Evolutionary conservation across 2,329 filamentous ascomycete genomes (phyloP).

Genomic region (Tolypocladium nubicola): DNA sequence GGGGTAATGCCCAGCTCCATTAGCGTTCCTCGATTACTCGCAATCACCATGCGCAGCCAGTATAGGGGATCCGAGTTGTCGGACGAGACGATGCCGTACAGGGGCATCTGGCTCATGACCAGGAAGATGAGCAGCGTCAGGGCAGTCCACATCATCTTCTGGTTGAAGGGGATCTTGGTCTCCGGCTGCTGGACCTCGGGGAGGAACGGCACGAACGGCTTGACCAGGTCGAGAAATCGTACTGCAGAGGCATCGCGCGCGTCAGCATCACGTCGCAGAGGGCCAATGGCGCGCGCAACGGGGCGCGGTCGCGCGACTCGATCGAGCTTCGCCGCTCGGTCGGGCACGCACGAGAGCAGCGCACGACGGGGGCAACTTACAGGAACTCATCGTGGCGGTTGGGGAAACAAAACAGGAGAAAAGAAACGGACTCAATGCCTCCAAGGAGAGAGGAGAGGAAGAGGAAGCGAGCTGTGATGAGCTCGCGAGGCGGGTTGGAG

Average conservation of each 20-base stretch:
- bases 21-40: conserved; percentile 91
- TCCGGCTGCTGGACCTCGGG: conserved; percentile 98
- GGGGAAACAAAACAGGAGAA: conserved; percentile 14
- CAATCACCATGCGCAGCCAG: conserved; percentile 99
- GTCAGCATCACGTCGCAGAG: conserved; percentile 14
- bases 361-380: conserved; percentile 29
- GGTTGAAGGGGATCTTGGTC: conserved; percentile 98
- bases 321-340: conserved; percentile 9
- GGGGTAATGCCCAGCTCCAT: conserved; percentile 97
- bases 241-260: conserved; percentile 41
- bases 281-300: conserved; percentile 12
- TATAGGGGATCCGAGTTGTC: conserved; percentile 97
- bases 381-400: conserved; percentile 42
- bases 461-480: conserved; percentile 24
- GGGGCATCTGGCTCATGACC: conserved; percentile 99
- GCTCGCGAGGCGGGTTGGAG: conserved; percentile 22
- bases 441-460: conserved; percentile 23
- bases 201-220: conserved; percentile 98
- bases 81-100: conserved; percentile 98
- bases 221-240: conserved; percentile 98
- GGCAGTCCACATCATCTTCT: conserved; percentile 92
- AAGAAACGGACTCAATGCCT: conserved; percentile 29
- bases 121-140: conserved; percentile 96
- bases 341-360: conserved; percentile 1
- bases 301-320: conserved; percentile 9